A percentile compares a stretch with the other conserved stretches of the same genome.
phyloP scores from a whole-genome alignment of 805 yeast species.

The Candida nemodendra region DNA sequence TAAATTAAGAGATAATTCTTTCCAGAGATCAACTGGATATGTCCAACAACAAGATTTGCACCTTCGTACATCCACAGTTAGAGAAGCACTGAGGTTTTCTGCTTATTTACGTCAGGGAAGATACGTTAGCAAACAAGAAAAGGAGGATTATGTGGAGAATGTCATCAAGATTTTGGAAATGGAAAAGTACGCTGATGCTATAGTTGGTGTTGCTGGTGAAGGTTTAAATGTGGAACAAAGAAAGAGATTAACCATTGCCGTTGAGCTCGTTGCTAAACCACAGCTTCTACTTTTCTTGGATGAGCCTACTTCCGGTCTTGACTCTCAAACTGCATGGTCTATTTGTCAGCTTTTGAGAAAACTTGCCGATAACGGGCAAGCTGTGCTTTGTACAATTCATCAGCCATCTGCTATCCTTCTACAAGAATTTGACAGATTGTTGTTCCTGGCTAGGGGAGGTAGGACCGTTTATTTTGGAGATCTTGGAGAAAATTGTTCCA shows the following conservation, averaged over 20 bases:
- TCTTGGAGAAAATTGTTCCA: conserved; percentile 53
- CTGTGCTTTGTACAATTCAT: conserved; percentile 70
- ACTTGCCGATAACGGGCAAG: conserved; percentile 53
- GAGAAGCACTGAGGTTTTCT: conserved; percentile 53
- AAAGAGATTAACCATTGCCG: conserved; percentile 55
- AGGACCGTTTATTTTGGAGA: conserved; percentile 75
- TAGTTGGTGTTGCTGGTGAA: conserved; percentile 47
- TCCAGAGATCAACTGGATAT: conserved; percentile 55
- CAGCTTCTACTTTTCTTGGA: conserved; percentile 53
- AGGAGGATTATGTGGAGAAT: conserved; percentile 50
- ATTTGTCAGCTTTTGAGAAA: conserved; percentile 52
- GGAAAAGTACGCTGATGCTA: conserved; percentile 55
- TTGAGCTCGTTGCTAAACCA: conserved; percentile 56
- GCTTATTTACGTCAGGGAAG: conserved; percentile 48
- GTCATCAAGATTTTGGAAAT: conserved; percentile 50
- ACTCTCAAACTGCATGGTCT: conserved; percentile 61
- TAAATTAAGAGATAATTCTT: conserved; percentile 44
- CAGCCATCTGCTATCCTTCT: conserved; percentile 82
- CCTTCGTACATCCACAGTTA: conserved; percentile 48
- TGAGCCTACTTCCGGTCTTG: conserved; percentile 62
- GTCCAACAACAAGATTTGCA: conserved; percentile 63
- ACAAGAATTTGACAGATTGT: conserved; percentile 73
- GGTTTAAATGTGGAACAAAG: conserved; percentile 57
- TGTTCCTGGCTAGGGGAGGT: conserved; percentile 71
- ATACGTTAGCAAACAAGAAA: conserved; percentile 40